Evolutionary conservation across 2,329 filamentous ascomycete species (phyloP), one percentile per base, ranked within the genome.

Genomic region (Drechmeria coniospora): DNA sequence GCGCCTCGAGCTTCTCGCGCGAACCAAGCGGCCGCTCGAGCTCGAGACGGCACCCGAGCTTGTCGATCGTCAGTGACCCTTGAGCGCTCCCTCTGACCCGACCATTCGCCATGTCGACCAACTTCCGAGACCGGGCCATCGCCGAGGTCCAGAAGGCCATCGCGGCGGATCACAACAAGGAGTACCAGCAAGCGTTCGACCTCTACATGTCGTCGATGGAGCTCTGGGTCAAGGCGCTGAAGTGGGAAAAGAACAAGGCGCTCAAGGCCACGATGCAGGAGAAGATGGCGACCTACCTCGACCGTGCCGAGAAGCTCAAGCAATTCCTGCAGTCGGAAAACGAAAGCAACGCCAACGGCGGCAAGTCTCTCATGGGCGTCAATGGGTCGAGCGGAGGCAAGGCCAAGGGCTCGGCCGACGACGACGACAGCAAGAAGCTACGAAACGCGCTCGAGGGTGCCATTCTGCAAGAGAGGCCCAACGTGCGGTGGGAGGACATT

Each of bases 181-280:
- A 95, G 51, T 98, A 98, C 59, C 84, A 94, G 46, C 87, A 92
- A 56, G 90, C 90, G 31, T 95, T 95, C 54, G 81, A 93, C 50
- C 68, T 79, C 37, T 98, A 98, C 70, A 94, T 93, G 63, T 77
- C 83, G 42, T 78, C 87, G 28, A 79, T 98, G 43, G 87, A 98
- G 59, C 74, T 95, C 32, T 98, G 95, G 65, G 93, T 98, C 80
- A 79, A 95, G 35, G 90, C 90, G 19, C 68, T 98, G 34, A 98
- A 98, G 65, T 98, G 87, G 87, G 90, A 98, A 63, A 98, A 95
- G 70, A 95, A 94, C 60, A 75, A 80, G 37, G 87, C 86, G 44
- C 86, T 83, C 38, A 95, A 95, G 64, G 84, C 92, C 50, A 92
- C 93, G 71, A 94, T 98, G 54, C 79, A 90, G 42, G 74, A 80